Conservation (phyloP, 78 protist genomes). For the Cavenderia fasciculata region DNA sequence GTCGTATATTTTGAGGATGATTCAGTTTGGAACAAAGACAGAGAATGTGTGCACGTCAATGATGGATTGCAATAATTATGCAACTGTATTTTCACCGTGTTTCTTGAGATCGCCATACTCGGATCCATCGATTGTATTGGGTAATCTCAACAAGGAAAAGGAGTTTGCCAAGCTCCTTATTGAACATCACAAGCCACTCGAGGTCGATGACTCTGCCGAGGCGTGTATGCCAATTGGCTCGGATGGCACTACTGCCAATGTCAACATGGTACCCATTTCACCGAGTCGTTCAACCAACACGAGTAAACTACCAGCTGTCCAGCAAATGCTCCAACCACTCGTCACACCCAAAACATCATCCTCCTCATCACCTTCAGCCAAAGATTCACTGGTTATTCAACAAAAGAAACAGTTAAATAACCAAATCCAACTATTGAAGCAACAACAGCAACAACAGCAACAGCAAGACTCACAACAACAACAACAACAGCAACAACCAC, state of each 20-base stretch:
- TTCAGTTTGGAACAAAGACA: conserved; percentile 13
- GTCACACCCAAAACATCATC: not conserved
- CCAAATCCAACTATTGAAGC: no score
- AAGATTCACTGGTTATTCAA: no score
- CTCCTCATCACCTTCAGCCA: not conserved
- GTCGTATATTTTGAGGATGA: conserved; percentile 3
- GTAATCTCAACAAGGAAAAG: conserved; percentile 32
- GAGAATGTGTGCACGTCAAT: conserved; percentile 25
- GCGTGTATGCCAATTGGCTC: no score
- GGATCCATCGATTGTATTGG: conserved; percentile 33
- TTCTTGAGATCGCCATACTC: conserved; percentile 16
- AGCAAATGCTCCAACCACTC: not conserved
- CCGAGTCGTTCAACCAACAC: not conserved
- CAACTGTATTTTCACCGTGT: conserved; percentile 58
- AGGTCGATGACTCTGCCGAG: not conserved
- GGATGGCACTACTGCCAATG: no score
- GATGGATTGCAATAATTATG: conserved; percentile 34
- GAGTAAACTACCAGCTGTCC: not conserved
- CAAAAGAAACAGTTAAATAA: no score
- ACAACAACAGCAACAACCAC: no score
- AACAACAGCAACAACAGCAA: not conserved
- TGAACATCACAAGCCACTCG: conserved; percentile 10
- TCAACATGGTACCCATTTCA: no score
- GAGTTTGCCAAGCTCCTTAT: conserved; percentile 25
- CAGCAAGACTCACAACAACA: conserved; percentile 5